Conservation (phyloP, 2,329 filamentous ascomycete genomes). For the Pleomassaria siparia region DNA sequence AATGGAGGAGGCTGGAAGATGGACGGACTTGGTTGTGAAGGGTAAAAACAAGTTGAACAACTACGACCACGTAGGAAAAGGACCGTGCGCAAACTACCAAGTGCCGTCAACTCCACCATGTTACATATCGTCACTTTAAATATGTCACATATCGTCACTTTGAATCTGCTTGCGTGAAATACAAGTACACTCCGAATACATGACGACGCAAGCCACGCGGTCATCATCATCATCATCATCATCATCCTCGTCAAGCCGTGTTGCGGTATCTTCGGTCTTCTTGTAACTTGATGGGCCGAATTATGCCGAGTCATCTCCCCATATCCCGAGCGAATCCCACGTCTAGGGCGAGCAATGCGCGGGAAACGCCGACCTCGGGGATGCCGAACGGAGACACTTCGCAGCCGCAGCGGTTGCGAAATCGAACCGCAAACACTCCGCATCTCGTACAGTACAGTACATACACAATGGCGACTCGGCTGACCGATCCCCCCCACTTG, state of each 20-base stretch:
- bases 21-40: too few relatives aligned
- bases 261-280: constrained; percentile 2
- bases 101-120: too few relatives aligned
- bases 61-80: too few relatives aligned
- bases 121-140: too few relatives aligned
- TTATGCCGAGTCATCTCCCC: constrained; percentile 18
- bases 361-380: constrained; percentile 24
- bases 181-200: neutral
- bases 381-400: constrained; percentile 24
- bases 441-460: too few relatives aligned
- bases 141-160: too few relatives aligned
- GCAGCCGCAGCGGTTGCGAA: constrained; percentile 31
- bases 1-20: too few relatives aligned
- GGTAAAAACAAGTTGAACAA: too few relatives aligned
- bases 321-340: constrained; percentile 17
- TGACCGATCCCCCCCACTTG: constrained; percentile 2
- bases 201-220: neutral
- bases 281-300: constrained; percentile 3
- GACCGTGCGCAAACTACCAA: too few relatives aligned
- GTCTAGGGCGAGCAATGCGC: constrained; percentile 6
- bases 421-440: constrained; percentile 27
- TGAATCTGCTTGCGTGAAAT: too few relatives aligned
- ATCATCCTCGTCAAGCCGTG: too few relatives aligned
- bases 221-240: too few relatives aligned
- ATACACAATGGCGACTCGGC: constrained; percentile 13